Conservation (phyloP, 2,329 filamentous ascomycete species). For the Nectriaceae sp. region DNA sequence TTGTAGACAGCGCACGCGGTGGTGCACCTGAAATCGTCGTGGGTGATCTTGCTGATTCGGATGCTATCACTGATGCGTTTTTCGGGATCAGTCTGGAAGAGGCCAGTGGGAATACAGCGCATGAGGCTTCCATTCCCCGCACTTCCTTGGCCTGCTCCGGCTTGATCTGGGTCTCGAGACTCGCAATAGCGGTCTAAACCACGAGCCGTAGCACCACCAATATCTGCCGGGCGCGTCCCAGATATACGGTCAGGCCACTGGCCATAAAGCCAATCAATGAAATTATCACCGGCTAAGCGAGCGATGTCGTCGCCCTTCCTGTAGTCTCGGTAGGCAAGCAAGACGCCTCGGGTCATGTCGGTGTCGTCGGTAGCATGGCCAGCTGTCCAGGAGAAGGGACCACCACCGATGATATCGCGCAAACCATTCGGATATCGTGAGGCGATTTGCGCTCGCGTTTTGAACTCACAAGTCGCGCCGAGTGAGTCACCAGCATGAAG, state of each 20-base stretch:
- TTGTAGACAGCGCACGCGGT: constrained; percentile 44
- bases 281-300: constrained; percentile 37
- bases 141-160: constrained; percentile 40
- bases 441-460: constrained; percentile 34
- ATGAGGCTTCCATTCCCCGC: constrained; percentile 51
- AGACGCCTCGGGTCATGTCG: constrained; percentile 47
- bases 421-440: constrained; percentile 38
- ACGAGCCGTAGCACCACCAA: constrained; percentile 40
- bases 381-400: constrained; percentile 42
- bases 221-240: constrained; percentile 38
- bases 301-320: constrained; percentile 30
- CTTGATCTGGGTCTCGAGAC: constrained; percentile 29
- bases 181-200: constrained; percentile 35
- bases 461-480: constrained; percentile 48
- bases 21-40: constrained; percentile 39
- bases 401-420: constrained; percentile 47
- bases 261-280: constrained; percentile 44
- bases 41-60: constrained; percentile 42
- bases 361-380: constrained; percentile 52
- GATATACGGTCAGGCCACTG: constrained; percentile 42
- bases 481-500: constrained; percentile 50
- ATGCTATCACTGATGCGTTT: constrained; percentile 34
- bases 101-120: constrained; percentile 47
- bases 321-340: constrained; percentile 43
- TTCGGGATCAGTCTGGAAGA: constrained; percentile 36